Conservation (phyloP, 371 early-diverging fungal genomes). For the Apophysomyces variabilis region DNA sequence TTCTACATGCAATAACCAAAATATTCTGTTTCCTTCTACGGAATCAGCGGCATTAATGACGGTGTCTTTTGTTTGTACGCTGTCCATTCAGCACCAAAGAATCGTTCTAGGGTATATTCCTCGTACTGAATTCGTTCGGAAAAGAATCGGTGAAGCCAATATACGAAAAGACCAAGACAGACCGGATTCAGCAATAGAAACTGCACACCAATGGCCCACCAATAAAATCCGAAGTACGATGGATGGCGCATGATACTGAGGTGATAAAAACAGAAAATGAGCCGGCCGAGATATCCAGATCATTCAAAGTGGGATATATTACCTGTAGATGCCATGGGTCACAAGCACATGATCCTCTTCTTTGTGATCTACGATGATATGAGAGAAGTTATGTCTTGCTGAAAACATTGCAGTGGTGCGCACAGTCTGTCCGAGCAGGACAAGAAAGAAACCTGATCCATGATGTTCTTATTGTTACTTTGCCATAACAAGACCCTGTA, state of each 20-base stretch:
- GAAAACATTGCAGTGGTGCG: conserved; percentile 82
- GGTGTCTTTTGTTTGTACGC: conserved; percentile 45
- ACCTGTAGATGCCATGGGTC: conserved; percentile 80
- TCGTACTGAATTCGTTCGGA: conserved; percentile 76
- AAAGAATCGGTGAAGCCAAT: conserved; percentile 74
- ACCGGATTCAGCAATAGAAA: conserved; percentile 75
- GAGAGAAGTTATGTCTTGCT: conserved; percentile 81
- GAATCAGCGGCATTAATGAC: conserved; percentile 49
- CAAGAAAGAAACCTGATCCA: conserved; percentile 56
- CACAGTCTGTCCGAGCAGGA: conserved; percentile 68
- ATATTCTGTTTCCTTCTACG: conserved; percentile 17
- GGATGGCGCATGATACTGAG: conserved; percentile 80
- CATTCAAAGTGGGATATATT: conserved; percentile 9
- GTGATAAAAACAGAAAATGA: background rate
- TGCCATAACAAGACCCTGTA: background rate
- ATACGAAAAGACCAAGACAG: conserved; percentile 63
- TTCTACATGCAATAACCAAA: background rate
- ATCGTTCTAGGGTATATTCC: conserved; percentile 70
- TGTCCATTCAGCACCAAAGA: conserved; percentile 79
- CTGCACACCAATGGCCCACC: conserved; percentile 82
- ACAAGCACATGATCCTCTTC: conserved; percentile 73
- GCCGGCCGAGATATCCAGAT: background rate
- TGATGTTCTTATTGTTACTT: background rate
- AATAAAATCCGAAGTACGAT: conserved; percentile 90
- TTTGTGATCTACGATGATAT: conserved; percentile 71